phyloP scores from a whole-genome alignment of 202 grass and related monocot species.

The Sporobolus alterniflorus region DNA sequence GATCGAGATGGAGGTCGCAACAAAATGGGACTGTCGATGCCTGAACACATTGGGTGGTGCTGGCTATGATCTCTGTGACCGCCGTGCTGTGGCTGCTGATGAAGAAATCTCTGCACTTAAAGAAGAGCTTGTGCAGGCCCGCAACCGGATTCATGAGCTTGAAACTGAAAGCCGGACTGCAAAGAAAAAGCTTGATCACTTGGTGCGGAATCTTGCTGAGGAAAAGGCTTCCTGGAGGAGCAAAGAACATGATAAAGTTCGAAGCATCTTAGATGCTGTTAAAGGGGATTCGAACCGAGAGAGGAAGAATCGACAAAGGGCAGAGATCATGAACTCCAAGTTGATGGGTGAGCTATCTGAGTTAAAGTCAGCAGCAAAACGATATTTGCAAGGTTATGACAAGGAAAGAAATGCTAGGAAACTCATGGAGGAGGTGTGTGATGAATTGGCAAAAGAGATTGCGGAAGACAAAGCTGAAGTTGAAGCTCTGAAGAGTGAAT shows the following conservation, averaged over 20 bases:
- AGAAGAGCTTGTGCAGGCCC: constrained; percentile 66
- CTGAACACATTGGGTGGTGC: constrained; percentile 30
- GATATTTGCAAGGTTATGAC: constrained; percentile 78
- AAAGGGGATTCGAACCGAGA: constrained; percentile 77
- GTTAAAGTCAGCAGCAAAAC: constrained; percentile 66
- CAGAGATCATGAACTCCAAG: constrained; percentile 74
- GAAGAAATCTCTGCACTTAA: constrained; percentile 64
- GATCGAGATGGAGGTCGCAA: constrained; percentile 74
- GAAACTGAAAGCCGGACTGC: constrained; percentile 63
- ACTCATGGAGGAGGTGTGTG: constrained; percentile 93
- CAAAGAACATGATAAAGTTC: constrained; percentile 80
- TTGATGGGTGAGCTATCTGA: constrained; percentile 68
- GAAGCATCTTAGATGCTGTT: constrained; percentile 64
- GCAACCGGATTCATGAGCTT: constrained; percentile 60
- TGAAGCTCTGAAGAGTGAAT: constrained; percentile 80
- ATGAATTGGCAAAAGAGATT: constrained; percentile 90
- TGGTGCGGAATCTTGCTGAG: constrained; percentile 70
- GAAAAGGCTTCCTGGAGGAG: constrained; percentile 86
- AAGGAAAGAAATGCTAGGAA: constrained; percentile 84
- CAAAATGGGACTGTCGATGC: constrained; percentile 80
- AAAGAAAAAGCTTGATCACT: constrained; percentile 88
- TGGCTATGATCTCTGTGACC: constrained; percentile 51
- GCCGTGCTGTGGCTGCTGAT: constrained; percentile 13
- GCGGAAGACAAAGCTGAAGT: constrained; percentile 89
- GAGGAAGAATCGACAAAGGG: constrained; percentile 73